Percentiles rank a stretch among this genome's conserved stretches.
phyloP scores from a whole-genome alignment of 2,329 filamentous ascomycete genomes.

The Penicillium brevicompactum region DNA sequence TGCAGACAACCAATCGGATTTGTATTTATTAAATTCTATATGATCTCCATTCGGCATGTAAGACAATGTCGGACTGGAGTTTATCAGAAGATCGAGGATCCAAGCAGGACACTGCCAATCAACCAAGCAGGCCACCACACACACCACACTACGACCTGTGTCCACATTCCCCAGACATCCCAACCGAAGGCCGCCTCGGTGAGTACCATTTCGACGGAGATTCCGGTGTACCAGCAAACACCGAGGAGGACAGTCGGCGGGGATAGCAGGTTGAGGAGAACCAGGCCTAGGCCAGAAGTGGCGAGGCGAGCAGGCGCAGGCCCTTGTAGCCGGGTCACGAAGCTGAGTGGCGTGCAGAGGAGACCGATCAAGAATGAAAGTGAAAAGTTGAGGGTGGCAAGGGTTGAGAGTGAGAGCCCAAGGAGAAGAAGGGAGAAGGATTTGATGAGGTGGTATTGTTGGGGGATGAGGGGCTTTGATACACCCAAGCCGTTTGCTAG shows the following conservation, averaged over 20 bases:
- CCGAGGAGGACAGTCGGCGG: constrained; percentile 60
- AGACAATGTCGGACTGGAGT: not conserved
- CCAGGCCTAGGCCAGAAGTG: constrained; percentile 44
- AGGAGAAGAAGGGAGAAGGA: constrained; percentile 91
- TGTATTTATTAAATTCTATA: constrained; percentile 5
- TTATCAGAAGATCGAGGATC: constrained; percentile 35
- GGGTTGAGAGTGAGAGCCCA: constrained; percentile 86
- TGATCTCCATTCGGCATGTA: not conserved
- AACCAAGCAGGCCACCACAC: constrained; percentile 96
- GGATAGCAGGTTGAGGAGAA: constrained; percentile 62
- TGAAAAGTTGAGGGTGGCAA: constrained; percentile 95
- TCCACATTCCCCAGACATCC: constrained; percentile 88
- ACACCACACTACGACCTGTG: constrained; percentile 86
- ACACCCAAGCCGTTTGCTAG: constrained; percentile 51
- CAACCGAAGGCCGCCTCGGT: constrained; percentile 79
- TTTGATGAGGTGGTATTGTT: constrained; percentile 78
- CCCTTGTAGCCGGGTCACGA: constrained; percentile 49
- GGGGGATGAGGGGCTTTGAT: constrained; percentile 56
- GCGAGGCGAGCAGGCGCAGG: constrained; percentile 24
- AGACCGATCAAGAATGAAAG: constrained; percentile 84
- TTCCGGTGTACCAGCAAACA: constrained; percentile 51
- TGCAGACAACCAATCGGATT: not conserved
- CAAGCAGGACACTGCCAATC: constrained; percentile 51
- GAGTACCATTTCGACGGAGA: constrained; percentile 61
- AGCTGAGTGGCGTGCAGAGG: constrained; percentile 76